Base-by-base conservation (phyloP, 116 monocot genomes). In the Dioscorea cayenensis region DNA sequence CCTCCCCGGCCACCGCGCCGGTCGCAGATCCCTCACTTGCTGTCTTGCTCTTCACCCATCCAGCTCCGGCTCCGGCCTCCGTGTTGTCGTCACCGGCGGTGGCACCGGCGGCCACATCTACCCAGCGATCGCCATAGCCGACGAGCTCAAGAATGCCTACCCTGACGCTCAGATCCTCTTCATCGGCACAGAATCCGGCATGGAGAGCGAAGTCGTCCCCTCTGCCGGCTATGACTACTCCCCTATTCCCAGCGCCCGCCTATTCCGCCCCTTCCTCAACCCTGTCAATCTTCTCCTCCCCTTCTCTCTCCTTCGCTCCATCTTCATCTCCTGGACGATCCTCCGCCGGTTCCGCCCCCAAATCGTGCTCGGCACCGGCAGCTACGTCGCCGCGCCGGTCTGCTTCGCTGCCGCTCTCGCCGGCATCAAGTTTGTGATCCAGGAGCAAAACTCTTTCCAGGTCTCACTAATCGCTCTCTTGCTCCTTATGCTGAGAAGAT, bases 41-140 rank as follows among this genome's bases (percentile, higher is more conserved):
- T 64, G 72, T 50, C 72, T 63, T 10, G 51, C 65, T 43, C 50
- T 49, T 66, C 18, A 66, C 27, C 23, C 70, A 18, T 48, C 36
- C 51, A 3, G 20, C 9, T 8, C 68, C 51, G 20, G 62, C 51
- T 8, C 68, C 36, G 36, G 27, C 25, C 65, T 81, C 28, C 85
- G 88, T 49, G 73, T 83, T 9, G 85, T 67, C 28, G 73, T 92
- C 72, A 49, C 88, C 36, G 81, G 83, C 27, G 88, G 88, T 51
- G 88, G 83, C 63, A 70, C 83, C 28, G 88, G 88, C 14, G 83
- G 88, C 37, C 92, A 88, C 73, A 72, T 88, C 66, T 92, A 83
- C 83, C 80, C 88, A 0, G 85, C 92, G 36, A 85, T 92, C 81
- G 92, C 88, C 12, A 85, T 92, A 60, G 92, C 92, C 64, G 92